phyloP scores from a whole-genome alignment of 106 monocot species.

The Dactylorhiza incarnata region DNA sequence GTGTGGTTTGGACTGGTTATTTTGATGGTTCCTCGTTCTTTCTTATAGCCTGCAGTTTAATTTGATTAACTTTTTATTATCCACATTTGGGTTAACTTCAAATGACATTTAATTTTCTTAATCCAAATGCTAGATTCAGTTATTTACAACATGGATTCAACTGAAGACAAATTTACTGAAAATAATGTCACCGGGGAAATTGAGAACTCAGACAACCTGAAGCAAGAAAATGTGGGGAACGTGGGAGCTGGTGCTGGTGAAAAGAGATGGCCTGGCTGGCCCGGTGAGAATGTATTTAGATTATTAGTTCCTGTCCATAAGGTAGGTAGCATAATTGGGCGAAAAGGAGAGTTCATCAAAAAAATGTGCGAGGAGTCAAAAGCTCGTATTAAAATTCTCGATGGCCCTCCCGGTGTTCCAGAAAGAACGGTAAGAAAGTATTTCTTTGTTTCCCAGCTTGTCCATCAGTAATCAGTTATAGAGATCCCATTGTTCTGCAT shows the following conservation, averaged over 20 bases:
- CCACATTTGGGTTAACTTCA: neutral
- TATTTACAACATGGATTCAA: conserved; percentile 20
- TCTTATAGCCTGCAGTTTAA: neutral
- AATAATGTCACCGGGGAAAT: conserved; percentile 9
- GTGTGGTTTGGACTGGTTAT: neutral
- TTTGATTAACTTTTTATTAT: neutral
- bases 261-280: conserved; percentile 94
- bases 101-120: neutral
- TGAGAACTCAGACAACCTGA: conserved; percentile 14
- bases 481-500: neutral
- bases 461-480: neutral
- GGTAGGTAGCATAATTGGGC: conserved; percentile 83
- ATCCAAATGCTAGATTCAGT: neutral
- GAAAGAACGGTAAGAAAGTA: conserved; percentile 78
- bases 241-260: conserved; percentile 26
- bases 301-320: conserved; percentile 77
- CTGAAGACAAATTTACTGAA: conserved; percentile 19
- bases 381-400: conserved; percentile 89
- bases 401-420: conserved; percentile 68
- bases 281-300: conserved; percentile 84
- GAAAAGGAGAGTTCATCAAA: conserved; percentile 86
- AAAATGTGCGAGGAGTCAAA: conserved; percentile 89
- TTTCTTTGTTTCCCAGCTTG: neutral
- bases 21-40: neutral
- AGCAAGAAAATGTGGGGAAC: conserved; percentile 14